Base-by-base conservation (phyloP, 2,329 filamentous ascomycete species). In the Tolypocladium paradoxum region DNA sequence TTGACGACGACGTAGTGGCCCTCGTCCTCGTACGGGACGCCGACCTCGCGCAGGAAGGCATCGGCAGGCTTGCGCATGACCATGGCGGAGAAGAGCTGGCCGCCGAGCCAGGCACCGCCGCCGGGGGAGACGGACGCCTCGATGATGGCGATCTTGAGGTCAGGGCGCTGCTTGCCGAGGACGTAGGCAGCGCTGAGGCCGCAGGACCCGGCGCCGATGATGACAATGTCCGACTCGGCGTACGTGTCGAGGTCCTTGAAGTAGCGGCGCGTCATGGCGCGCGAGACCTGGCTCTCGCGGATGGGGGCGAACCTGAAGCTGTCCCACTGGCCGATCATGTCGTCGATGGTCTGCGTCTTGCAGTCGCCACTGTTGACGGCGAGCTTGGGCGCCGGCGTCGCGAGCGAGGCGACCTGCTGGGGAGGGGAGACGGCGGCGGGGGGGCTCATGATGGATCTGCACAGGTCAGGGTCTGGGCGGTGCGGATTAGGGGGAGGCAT, bases 11-110 rank as follows among this genome's bases (percentile, higher is more conserved):
- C 90, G 61, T 87, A 93, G 73, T 87, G 81, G 51, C 87, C 88
- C 65, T 95, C 90, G 57, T 95, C 89, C 64, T 96, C 91, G 66
- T 85, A 96, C 0, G 88, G 84, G 7, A 96, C 84, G 54, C 87
- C 89, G 18, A 95, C 71, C 64, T 95, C 89, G 43, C 79, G 76
- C 54, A 96, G 76, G 76, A 96, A 96, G 53, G 80, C 81, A 65
- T 96, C 87, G 51, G 90, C 90, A 14, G 91, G 90, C 77, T 93
- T 95, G 64, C 90, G 87, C 85, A 96, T 90, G 49, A 96, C 81
- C 90, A 96, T 96, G 65, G 90, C 90, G 56, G 84, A 88, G 82
- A 96, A 96, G 54, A 96, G 87, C 76, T 96, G 91, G 20, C 90
- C 90, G 54, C 91, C 91, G 47, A 96, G 83, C 90, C 90, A 96